Evolutionary conservation across 23 red algal genomes (phyloP).

Genomic region (Gracilaria vermiculophylla): DNA sequence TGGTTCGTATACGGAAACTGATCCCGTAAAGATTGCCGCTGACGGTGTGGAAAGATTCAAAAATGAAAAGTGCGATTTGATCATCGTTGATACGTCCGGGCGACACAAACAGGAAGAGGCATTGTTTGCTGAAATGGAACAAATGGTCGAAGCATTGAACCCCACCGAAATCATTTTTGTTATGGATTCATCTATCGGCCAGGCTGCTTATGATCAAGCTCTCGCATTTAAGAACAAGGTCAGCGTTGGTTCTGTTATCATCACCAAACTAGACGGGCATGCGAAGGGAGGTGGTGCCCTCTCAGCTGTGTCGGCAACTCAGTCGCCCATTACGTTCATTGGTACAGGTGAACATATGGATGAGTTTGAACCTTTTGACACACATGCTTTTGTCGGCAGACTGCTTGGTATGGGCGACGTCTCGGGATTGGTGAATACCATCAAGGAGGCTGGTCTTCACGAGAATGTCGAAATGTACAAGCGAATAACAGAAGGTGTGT

Average conservation of each 20-base stretch:
- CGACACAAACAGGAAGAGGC: conserved; percentile 97
- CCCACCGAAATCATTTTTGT: conserved; percentile 94
- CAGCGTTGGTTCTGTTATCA: conserved; percentile 90
- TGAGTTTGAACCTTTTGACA: conserved; percentile 94
- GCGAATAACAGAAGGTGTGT: conserved; percentile 85
- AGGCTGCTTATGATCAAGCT: conserved; percentile 96
- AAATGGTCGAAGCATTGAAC: conserved; percentile 75
- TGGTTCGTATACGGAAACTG: conserved; percentile 90
- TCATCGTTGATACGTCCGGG: conserved; percentile 96
- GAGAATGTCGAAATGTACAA: conserved; percentile 91
- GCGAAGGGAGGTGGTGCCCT: conserved; percentile 96
- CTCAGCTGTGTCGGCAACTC: conserved; percentile 88
- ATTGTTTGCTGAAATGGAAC: conserved; percentile 98
- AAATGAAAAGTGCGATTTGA: conserved; percentile 82
- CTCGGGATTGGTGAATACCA: conserved; percentile 85
- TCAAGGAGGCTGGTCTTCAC: conserved; percentile 91
- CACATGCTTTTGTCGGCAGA: conserved; percentile 87
- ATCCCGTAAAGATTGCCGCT: conserved; percentile 87
- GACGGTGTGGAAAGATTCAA: conserved; percentile 90
- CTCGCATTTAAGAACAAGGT: conserved; percentile 83
- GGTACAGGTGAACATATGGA: conserved; percentile 98
- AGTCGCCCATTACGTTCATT: conserved; percentile 88
- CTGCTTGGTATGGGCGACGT: conserved; percentile 96
- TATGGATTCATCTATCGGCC: conserved; percentile 98
- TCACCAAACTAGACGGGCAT: conserved; percentile 98